Evolutionary conservation across 2,329 filamentous ascomycete genomes (phyloP).

Genomic region (Ophiostoma pallidulum): DNA sequence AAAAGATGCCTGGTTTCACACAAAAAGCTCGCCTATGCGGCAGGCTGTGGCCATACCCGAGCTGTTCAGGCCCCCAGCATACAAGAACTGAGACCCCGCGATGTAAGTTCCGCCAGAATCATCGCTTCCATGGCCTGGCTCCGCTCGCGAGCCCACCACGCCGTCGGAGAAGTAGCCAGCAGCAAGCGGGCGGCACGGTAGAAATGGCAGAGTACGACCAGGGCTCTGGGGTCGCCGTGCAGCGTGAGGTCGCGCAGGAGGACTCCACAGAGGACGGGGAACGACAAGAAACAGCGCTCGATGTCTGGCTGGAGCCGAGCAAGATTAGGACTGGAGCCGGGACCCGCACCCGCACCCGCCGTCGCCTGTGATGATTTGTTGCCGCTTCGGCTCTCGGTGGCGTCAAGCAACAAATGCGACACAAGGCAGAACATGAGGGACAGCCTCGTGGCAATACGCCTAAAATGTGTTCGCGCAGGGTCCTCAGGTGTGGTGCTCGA

Average conservation of each 20-base stretch:
- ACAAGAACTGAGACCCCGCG: neutral
- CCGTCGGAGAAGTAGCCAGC: slow-evolving; percentile 12
- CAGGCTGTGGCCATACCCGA: too few species aligned
- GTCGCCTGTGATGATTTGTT: too few species aligned
- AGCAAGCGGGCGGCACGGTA: slow-evolving; percentile 19
- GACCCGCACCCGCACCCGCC: too few species aligned
- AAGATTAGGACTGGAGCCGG: neutral
- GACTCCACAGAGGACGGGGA: slow-evolving; percentile 23
- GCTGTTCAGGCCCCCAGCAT: too few species aligned
- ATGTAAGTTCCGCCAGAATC: neutral
- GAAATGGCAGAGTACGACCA: slow-evolving; percentile 22
- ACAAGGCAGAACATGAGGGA: slow-evolving; percentile 16
- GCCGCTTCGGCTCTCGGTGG: neutral
- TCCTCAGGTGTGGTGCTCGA: too few species aligned
- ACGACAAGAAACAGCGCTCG: slow-evolving; percentile 21
- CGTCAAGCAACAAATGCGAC: too few species aligned
- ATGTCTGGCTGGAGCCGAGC: slow-evolving; percentile 13
- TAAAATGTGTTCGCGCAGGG: slow-evolving; percentile 16
- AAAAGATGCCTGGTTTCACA: too few species aligned
- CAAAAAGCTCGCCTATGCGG: too few species aligned
- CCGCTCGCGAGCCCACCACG: slow-evolving; percentile 20
- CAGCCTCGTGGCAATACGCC: slow-evolving; percentile 15
- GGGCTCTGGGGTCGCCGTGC: slow-evolving; percentile 20
- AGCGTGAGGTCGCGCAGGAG: slow-evolving; percentile 19
- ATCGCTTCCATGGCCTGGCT: neutral